A percentile compares a stretch with the other conserved stretches of the same genome.
Evolutionary conservation across 2,329 filamentous ascomycete species (phyloP).

Genomic region (Pseudogymnoascus sp.): DNA sequence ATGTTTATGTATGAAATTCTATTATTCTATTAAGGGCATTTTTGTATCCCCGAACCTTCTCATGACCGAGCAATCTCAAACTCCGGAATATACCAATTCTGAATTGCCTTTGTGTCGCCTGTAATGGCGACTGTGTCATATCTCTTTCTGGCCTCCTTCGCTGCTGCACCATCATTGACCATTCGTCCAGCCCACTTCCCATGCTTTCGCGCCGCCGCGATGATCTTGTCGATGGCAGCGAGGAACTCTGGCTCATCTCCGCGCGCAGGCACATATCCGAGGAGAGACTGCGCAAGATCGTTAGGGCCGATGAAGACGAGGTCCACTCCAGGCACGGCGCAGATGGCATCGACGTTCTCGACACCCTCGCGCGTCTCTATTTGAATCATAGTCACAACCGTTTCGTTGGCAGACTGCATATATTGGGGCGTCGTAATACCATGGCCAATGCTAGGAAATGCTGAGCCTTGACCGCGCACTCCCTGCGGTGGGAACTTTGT

Average conservation of each 20-base stretch:
- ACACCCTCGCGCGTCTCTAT: constrained; percentile 39
- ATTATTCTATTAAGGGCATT: background rate
- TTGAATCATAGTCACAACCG: constrained; percentile 38
- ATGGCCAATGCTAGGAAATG: constrained; percentile 40
- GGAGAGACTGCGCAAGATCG: constrained; percentile 36
- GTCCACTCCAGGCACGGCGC: constrained; percentile 36
- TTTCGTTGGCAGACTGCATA: constrained; percentile 43
- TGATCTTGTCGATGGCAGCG: constrained; percentile 39
- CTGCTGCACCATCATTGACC: constrained; percentile 37
- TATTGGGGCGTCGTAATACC: constrained; percentile 41
- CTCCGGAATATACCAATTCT: constrained; percentile 42
- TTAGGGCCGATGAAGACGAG: constrained; percentile 41
- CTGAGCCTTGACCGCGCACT: constrained; percentile 43
- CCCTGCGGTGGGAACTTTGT: constrained; percentile 43
- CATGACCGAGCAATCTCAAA: constrained; percentile 34
- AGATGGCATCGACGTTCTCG: constrained; percentile 39
- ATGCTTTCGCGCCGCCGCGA: constrained; percentile 38
- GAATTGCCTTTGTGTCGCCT: constrained; percentile 40
- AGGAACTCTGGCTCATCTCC: constrained; percentile 41
- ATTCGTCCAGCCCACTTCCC: constrained; percentile 45
- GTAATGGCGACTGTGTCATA: constrained; percentile 42
- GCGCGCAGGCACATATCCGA: constrained; percentile 40
- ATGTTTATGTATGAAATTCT: background rate
- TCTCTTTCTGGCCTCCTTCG: constrained; percentile 32
- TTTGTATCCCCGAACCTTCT: constrained; percentile 11